phyloP scores from a whole-genome alignment of 208 protist species.

The Leptomonas seymouri region DNA sequence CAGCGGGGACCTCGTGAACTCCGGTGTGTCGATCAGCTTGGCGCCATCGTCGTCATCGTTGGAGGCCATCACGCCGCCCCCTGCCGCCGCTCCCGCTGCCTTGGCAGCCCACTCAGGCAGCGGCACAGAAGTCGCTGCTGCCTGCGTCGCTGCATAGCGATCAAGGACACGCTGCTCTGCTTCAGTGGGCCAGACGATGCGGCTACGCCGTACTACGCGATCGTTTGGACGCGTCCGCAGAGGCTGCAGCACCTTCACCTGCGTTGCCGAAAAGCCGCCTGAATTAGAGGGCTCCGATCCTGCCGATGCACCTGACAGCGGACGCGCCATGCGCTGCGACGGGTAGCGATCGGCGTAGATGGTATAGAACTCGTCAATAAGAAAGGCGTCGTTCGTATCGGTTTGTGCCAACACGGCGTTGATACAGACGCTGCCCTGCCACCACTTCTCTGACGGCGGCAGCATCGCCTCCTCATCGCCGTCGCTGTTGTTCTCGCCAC shows the following conservation, averaged over 20 bases:
- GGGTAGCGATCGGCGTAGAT: conserved; percentile 68
- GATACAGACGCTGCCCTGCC: conserved; percentile 83
- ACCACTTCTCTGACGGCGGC: conserved; percentile 38
- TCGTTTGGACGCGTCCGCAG: conserved; percentile 55
- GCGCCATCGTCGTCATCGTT: conserved; percentile 24
- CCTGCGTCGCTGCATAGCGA: conserved; percentile 10
- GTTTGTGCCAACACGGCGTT: conserved; percentile 68
- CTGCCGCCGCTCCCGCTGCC: neutral
- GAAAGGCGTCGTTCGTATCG: conserved; percentile 85
- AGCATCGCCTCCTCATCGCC: conserved; percentile 53
- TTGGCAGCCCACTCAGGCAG: neutral
- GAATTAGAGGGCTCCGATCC: too few species aligned
- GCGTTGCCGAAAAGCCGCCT: conserved; percentile 36
- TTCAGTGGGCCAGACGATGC: conserved; percentile 43
- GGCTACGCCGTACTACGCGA: conserved; percentile 56
- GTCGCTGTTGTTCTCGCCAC: conserved; percentile 26
- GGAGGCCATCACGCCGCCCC: neutral
- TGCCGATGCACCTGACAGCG: conserved; percentile 14
- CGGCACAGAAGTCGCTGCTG: conserved; percentile 2
- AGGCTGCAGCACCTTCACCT: conserved; percentile 61
- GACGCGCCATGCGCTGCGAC: conserved; percentile 38
- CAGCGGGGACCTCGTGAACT: neutral
- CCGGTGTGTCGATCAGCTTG: neutral
- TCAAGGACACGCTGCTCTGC: conserved; percentile 47
- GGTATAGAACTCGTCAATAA: conserved; percentile 91